Percentiles rank a stretch among this genome's conserved stretches.
Conservation (phyloP, 768 basidiomycete species). For the Amanita inopinata region DNA sequence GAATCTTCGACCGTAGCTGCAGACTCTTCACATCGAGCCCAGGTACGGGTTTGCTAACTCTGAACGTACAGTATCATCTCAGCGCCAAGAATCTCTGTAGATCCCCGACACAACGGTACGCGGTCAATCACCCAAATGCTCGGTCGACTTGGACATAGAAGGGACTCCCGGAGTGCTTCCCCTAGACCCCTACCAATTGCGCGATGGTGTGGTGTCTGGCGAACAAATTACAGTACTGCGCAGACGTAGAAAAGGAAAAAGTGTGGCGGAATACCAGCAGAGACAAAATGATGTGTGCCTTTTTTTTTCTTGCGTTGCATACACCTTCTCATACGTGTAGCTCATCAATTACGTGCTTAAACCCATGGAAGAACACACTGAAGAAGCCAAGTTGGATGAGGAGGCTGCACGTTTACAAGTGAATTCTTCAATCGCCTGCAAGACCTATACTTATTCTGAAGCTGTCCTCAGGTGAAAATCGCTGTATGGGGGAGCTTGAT, state of each 20-base stretch:
- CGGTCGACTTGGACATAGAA: conserved; percentile 33
- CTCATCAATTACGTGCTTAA: conserved; percentile 84
- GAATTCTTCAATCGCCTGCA: conserved; percentile 15
- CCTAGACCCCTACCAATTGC: conserved; percentile 61
- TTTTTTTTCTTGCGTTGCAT: conserved; percentile 1
- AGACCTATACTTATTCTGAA: neutral
- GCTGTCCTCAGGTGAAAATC: conserved; percentile 67
- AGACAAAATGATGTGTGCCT: conserved; percentile 61
- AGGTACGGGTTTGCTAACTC: neutral
- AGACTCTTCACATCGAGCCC: neutral
- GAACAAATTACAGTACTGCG: conserved; percentile 57
- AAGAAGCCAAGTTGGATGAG: conserved; percentile 67
- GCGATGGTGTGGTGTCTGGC: conserved; percentile 49
- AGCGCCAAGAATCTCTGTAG: conserved; percentile 20
- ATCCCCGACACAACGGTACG: conserved; percentile 43
- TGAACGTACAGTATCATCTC: too few relatives aligned
- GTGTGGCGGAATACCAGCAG: conserved; percentile 54
- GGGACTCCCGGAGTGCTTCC: conserved; percentile 24
- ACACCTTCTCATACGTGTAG: conserved; percentile 27
- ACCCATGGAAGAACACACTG: conserved; percentile 82
- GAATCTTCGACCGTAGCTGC: neutral
- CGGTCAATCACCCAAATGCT: conserved; percentile 27
- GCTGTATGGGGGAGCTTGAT: conserved; percentile 80
- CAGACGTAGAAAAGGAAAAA: conserved; percentile 48
- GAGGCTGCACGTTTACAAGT: conserved; percentile 60